Evolutionary conservation across 1,139 yeast species (phyloP).

Genomic region (Pichia sp.): DNA sequence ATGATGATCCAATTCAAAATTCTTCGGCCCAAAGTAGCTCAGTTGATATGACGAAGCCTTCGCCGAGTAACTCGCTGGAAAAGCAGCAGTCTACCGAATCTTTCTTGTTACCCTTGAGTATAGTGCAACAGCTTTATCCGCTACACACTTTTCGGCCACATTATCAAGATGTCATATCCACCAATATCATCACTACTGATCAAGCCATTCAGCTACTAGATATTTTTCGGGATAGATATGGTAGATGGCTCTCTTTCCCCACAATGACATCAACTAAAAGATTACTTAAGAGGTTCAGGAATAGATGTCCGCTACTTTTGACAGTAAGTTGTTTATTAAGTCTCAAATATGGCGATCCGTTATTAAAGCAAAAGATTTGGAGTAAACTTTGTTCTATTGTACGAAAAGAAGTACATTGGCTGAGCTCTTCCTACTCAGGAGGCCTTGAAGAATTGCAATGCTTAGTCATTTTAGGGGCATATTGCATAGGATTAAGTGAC

Average conservation of each 20-base stretch:
- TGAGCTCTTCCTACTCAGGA: constrained; percentile 34
- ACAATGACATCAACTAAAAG: constrained; percentile 45
- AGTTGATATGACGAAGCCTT: not conserved
- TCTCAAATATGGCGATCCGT: constrained; percentile 45
- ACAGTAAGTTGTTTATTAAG: constrained; percentile 65
- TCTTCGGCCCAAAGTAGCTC: not conserved
- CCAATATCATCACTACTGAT: constrained; percentile 46
- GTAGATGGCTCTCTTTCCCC: constrained; percentile 77
- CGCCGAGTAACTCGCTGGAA: not conserved
- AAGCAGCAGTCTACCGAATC: not conserved
- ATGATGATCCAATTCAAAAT: not conserved
- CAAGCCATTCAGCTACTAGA: constrained; percentile 50
- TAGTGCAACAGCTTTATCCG: constrained; percentile 11
- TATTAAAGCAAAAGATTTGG: constrained; percentile 37
- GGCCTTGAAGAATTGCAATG: constrained; percentile 61
- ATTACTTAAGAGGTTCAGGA: constrained; percentile 49
- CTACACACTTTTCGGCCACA: constrained; percentile 9
- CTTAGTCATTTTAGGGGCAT: constrained; percentile 56
- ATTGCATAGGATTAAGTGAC: constrained; percentile 31
- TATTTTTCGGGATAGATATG: constrained; percentile 62
- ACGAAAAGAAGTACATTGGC: constrained; percentile 41
- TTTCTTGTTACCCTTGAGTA: constrained; percentile 5
- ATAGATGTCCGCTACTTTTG: constrained; percentile 55
- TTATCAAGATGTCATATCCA: constrained; percentile 39
- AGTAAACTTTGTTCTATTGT: constrained; percentile 38